A percentile compares a stretch with the other conserved stretches of the same genome.
Evolutionary conservation across 2,329 filamentous ascomycete species (phyloP).

Genomic region (Pestalotiopsis sp.): DNA sequence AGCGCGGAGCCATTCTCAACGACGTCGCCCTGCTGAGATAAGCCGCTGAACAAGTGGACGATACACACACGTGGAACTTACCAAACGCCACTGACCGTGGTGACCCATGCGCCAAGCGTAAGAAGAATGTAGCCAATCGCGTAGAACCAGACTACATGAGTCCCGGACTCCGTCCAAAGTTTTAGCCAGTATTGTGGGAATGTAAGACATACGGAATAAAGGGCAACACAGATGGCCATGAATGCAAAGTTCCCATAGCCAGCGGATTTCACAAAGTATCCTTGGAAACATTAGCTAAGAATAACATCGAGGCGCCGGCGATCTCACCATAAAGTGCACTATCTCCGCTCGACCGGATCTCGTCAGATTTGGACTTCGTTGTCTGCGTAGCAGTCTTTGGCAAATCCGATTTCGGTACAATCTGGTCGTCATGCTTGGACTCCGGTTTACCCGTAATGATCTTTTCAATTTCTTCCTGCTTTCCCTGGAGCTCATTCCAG

Average conservation of each 20-base stretch:
- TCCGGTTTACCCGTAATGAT: constrained; percentile 18
- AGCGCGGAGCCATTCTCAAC: constrained; percentile 36
- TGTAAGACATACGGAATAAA: constrained; percentile 33
- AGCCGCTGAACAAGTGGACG: constrained; percentile 14
- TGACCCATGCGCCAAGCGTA: constrained; percentile 34
- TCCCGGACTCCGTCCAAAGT: constrained; percentile 35
- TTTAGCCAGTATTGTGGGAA: constrained; percentile 40
- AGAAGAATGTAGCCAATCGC: constrained; percentile 35
- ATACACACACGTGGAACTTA: constrained; percentile 20
- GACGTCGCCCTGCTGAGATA: constrained; percentile 24
- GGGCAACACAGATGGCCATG: constrained; percentile 24
- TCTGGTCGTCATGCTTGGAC: neutral
- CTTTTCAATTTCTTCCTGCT: constrained; percentile 32
- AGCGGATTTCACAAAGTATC: constrained; percentile 32
- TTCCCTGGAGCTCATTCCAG: neutral
- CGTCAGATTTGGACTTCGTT: neutral
- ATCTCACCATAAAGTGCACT: constrained; percentile 6
- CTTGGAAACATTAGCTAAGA: constrained; percentile 3
- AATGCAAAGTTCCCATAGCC: constrained; percentile 27
- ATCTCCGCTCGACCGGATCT: neutral
- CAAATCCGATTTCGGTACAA: neutral
- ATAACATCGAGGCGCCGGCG: neutral
- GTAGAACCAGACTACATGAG: constrained; percentile 28
- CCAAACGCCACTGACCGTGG: constrained; percentile 36
- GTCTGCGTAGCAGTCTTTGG: neutral